Evolutionary conservation across 2,329 filamentous ascomycete species (phyloP), one percentile per base, ranked within the genome.

Genomic region (Stagonosporopsis rhizophila): DNA sequence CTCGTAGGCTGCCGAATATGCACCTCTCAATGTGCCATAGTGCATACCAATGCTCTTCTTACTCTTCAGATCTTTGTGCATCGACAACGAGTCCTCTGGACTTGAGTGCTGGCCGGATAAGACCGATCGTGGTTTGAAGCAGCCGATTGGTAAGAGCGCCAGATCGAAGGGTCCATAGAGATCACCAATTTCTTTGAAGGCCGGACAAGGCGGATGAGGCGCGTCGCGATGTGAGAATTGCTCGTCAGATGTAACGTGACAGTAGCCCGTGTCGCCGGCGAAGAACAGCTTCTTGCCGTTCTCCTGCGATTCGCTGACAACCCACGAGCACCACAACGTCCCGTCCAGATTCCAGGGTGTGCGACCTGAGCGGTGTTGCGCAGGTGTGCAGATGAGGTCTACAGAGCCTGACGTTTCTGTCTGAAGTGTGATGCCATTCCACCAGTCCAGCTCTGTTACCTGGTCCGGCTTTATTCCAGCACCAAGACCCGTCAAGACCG

Each of bases 1-100:
- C 58, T 83, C 81, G 52, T 79, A 82, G 7, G 78, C 73, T 12
- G 70, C 76, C 38, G 76, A 79, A 4, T 82, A 64, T 0, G 74
- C 76, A 15, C 80, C 80, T 49, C 80, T 62, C 0, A 83, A 75
- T 0, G 81, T 82, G 0, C 81, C 81, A 58, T 78, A 83, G 55
- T 83, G 81, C 81, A 83, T 83, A 0, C 79, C 81, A 23, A 83
- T 76, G 28, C 79, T 81, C 60, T 76, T 78, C 66, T 74, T 79
- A 49, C 79, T 80, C 40, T 62, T 72, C 40, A 83, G 65, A 52
- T 81, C 80, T 46, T 76, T 75, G 52, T 83, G 81, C 39, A 83
- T 81, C 25, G 76, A 66, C 1, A 82, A 61, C 6, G 78, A 78
- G 58, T 83, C 80, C 54, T 81, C 80, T 0, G 81, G 80, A 23